phyloP scores from a whole-genome alignment of 352 stramenopile genomes.

The Globisporangium emineosum region DNA sequence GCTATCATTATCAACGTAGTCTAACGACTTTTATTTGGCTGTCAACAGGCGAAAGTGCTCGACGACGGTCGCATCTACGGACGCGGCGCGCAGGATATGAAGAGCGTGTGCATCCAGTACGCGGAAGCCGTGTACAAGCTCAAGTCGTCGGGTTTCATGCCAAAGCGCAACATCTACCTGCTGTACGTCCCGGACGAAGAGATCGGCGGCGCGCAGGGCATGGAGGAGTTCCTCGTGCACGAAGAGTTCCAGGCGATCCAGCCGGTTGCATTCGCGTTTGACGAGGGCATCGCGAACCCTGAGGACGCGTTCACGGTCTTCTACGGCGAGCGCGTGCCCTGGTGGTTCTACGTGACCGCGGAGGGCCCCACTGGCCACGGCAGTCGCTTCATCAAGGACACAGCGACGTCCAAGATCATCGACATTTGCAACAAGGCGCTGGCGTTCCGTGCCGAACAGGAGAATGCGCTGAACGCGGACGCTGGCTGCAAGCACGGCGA shows the following conservation, averaged over 20 bases:
- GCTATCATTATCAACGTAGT: no score
- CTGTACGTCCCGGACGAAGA: conserved; percentile 94
- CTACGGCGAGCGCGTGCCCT: conserved; percentile 93
- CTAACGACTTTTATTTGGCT: background rate
- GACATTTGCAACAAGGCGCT: conserved; percentile 86
- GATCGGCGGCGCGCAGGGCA: conserved; percentile 92
- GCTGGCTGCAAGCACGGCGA: conserved; percentile 90
- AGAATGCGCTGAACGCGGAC: conserved; percentile 65
- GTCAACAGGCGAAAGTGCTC: conserved; percentile 46
- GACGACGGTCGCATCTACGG: conserved; percentile 89
- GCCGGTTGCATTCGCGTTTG: conserved; percentile 90
- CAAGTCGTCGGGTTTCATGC: conserved; percentile 58
- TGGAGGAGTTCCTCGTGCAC: conserved; percentile 88
- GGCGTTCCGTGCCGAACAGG: conserved; percentile 88
- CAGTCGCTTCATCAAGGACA: conserved; percentile 94
- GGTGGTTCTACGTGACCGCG: conserved; percentile 90
- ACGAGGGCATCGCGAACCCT: conserved; percentile 93
- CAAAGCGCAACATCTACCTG: conserved; percentile 89
- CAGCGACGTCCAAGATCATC: conserved; percentile 94
- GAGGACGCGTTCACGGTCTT: conserved; percentile 93
- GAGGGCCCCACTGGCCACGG: conserved; percentile 83
- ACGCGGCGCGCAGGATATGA: conserved; percentile 93
- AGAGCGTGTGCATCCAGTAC: conserved; percentile 96
- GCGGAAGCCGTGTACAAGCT: conserved; percentile 86
- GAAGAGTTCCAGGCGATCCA: conserved; percentile 78